Conservation (phyloP, 192 early-diverging fungal species). For the Backusella luteola region DNA sequence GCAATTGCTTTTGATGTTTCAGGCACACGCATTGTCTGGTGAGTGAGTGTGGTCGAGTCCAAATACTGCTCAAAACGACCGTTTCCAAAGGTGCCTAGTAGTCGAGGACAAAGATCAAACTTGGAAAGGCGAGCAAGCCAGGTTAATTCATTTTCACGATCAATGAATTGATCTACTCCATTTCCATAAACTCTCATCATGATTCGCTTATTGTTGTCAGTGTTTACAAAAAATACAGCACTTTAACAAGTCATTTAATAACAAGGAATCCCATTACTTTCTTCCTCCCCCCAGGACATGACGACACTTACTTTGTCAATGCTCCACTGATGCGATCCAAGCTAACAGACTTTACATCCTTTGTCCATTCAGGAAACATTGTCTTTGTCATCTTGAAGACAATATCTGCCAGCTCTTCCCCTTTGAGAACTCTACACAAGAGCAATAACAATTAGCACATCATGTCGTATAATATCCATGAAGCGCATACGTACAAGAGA, state of each 20-base stretch:
- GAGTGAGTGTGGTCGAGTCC: conserved; percentile 68
- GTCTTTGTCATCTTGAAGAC: conserved; percentile 12
- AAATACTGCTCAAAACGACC: conserved; percentile 84
- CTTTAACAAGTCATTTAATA: background rate
- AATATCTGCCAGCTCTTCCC: conserved; percentile 7
- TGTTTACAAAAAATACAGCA: conserved; percentile 28
- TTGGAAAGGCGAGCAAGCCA: conserved; percentile 72
- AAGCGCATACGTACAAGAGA: background rate
- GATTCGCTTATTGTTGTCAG: conserved; percentile 10
- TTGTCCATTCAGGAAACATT: conserved; percentile 30
- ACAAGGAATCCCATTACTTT: background rate
- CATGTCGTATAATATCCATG: background rate
- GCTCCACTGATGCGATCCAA: conserved; percentile 62
- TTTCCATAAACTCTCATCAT: conserved; percentile 79
- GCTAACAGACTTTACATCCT: conserved; percentile 29
- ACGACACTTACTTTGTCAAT: conserved; percentile 54
- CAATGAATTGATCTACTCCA: conserved; percentile 76
- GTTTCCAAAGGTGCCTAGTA: conserved; percentile 77
- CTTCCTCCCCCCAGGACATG: background rate
- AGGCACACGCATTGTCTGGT: conserved; percentile 63
- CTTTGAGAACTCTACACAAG: conserved; percentile 23
- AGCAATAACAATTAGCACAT: background rate
- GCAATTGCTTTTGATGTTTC: conserved; percentile 71
- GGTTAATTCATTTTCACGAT: conserved; percentile 74
- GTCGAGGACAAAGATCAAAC: conserved; percentile 69